Evolutionary conservation across 139 green algal genomes (phyloP), one percentile per base, ranked within the genome.

Genomic region (Eudorina sp.): DNA sequence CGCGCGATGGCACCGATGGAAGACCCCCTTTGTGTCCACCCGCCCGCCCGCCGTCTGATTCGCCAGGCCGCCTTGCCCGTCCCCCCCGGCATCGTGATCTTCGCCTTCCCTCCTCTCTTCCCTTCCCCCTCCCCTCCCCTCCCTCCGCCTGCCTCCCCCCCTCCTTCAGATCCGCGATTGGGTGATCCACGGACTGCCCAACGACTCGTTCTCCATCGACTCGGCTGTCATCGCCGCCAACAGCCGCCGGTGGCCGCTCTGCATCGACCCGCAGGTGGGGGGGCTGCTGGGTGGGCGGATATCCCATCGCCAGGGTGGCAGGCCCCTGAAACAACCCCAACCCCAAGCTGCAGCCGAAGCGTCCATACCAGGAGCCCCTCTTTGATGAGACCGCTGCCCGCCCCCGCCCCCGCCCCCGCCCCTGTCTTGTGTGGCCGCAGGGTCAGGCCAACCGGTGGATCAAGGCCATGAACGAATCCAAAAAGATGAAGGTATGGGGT

Each of bases 361-460:
- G n/a, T n/a, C n/a, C n/a, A n/a, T n/a, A n/a, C n/a, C n/a, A n/a
- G n/a, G n/a, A n/a, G n/a, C n/a, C n/a, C n/a, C n/a, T n/a, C n/a
- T n/a, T n/a, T n/a, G n/a, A n/a, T n/a, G n/a, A n/a, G n/a, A n/a
- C n/a, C n/a, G n/a, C 62, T 72, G 23, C 58, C 27, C 58, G 6
- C 58, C 58, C n/a, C n/a, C n/a, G 25, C 6, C 58, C 27, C 58
- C 40, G 13, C 58, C 60, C 81, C 23, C 81, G 23, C 31, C 23
- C 8, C 40, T 78, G n/a, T 6, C 62, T 23, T 34, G 23, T 14
- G 7, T 41, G 60, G 34, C 31, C 51, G 21, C 90, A 94, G 91
- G 93, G 92, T 34, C 95, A 97, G 89, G 95, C 95, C 55, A 97
- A 97, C 92, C 93, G 92, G 43, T 98, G 96, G 96, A 93, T 97